Conservation (phyloP, 2,329 filamentous ascomycete genomes). For the Curvularia verruculosa region DNA sequence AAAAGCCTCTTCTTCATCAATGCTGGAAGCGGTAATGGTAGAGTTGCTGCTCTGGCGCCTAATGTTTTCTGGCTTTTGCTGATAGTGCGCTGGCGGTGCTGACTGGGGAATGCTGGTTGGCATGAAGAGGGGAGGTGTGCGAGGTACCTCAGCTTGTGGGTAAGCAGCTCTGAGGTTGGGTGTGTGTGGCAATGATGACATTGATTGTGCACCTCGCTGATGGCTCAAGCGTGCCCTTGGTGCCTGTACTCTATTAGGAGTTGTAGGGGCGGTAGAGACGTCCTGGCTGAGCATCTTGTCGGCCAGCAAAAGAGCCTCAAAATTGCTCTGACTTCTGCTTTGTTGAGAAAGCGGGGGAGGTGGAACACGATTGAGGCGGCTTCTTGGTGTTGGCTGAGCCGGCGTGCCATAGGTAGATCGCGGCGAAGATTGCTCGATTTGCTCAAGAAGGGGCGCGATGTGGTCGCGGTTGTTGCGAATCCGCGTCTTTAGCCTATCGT, state of each 20-base stretch:
- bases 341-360: constrained; percentile 58
- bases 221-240: constrained; percentile 65
- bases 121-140: constrained; percentile 49
- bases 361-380: constrained; percentile 34
- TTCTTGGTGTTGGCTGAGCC: constrained; percentile 57
- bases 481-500: constrained; percentile 76
- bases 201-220: constrained; percentile 76
- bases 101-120: constrained; percentile 45
- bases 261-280: constrained; percentile 75
- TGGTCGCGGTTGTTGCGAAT: constrained; percentile 91
- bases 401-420: constrained; percentile 62
- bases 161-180: constrained; percentile 65
- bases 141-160: constrained; percentile 64
- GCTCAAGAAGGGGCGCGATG: constrained; percentile 63
- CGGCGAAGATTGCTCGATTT: constrained; percentile 68
- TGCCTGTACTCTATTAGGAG: constrained; percentile 61
- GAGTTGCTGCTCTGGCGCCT: constrained; percentile 74
- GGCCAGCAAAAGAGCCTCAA: constrained; percentile 76
- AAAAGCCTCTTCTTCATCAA: constrained; percentile 52
- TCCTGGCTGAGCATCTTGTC: constrained; percentile 80
- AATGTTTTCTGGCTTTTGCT: constrained; percentile 34
- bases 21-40: constrained; percentile 51
- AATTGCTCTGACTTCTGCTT: constrained; percentile 64
- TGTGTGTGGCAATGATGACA: constrained; percentile 83
- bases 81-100: constrained; percentile 51